Conservation (phyloP, 1,284 basidiomycete genomes). For the Moesziomyces globuligerus region DNA sequence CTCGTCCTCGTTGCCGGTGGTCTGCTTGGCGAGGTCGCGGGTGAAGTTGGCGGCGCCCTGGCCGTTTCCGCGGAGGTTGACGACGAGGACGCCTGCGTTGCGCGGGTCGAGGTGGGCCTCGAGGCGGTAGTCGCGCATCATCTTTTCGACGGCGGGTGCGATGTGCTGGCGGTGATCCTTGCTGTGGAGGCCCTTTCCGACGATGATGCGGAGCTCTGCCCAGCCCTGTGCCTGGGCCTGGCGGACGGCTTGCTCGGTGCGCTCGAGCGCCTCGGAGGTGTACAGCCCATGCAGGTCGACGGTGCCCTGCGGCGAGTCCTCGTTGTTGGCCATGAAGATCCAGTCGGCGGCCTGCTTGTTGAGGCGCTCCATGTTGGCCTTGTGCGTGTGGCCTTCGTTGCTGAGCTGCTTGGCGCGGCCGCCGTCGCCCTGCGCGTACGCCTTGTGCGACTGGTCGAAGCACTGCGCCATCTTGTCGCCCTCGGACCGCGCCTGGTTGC, state of each 20-base stretch:
- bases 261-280: slow-evolving; percentile 78
- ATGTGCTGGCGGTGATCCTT: slow-evolving; percentile 82
- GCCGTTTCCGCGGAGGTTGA: slow-evolving; percentile 74
- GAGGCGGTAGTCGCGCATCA: slow-evolving; percentile 84
- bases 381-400: slow-evolving; percentile 82
- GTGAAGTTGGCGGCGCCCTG: slow-evolving; percentile 62
- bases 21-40: slow-evolving; percentile 57
- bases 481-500: slow-evolving; percentile 59
- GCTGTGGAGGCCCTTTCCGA: slow-evolving; percentile 87
- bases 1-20: slow-evolving; percentile 59
- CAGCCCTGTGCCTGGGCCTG: slow-evolving; percentile 77
- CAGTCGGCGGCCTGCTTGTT: slow-evolving; percentile 87
- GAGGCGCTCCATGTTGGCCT: slow-evolving; percentile 80
- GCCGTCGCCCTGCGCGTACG: slow-evolving; percentile 78
- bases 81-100: slow-evolving; percentile 87
- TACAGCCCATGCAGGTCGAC: slow-evolving; percentile 85
- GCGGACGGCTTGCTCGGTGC: slow-evolving; percentile 73
- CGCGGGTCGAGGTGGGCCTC: slow-evolving; percentile 80
- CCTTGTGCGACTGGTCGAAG: slow-evolving; percentile 68
- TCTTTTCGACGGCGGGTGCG: slow-evolving; percentile 88
- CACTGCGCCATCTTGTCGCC: slow-evolving; percentile 63
- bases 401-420: slow-evolving; percentile 84
- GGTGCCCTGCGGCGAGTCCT: slow-evolving; percentile 56
- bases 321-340: slow-evolving; percentile 75
- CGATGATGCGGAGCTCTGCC: slow-evolving; percentile 82